These are phyloP conservation scores for Xylariales sp. DNA, from an alignment of 2,329 filamentous ascomycete genomes.

Conservation along the genomic window DNA sequence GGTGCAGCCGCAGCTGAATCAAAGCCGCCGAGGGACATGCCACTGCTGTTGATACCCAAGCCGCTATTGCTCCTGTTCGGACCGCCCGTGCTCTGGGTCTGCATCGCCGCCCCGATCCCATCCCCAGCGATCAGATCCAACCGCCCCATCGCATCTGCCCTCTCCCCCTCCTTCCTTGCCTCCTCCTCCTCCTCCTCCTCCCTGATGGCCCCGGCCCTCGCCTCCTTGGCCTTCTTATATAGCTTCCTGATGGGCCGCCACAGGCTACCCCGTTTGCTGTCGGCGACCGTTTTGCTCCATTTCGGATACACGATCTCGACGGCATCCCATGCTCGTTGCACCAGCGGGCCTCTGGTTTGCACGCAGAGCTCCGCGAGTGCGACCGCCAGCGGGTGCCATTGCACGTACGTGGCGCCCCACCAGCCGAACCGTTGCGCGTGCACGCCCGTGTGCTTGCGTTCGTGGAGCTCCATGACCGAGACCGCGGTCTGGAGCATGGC, in stretches of 20 bases:
- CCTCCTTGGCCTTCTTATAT: constrained; percentile 42
- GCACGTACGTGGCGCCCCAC: constrained; percentile 46
- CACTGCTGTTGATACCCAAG: neutral
- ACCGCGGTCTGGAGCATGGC: constrained; percentile 43
- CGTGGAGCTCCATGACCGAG: constrained; percentile 39
- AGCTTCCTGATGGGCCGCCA: constrained; percentile 52
- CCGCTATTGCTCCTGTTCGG: no score
- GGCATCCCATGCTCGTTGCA: constrained; percentile 44
- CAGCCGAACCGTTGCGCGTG: constrained; percentile 37
- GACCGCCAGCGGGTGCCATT: constrained; percentile 52
- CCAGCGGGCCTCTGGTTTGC: constrained; percentile 39
- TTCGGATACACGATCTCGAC: constrained; percentile 40
- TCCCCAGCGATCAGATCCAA: no score
- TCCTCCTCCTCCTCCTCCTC: constrained; percentile 1
- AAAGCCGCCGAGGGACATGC: neutral
- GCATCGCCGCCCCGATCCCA: no score
- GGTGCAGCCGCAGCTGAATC: neutral
- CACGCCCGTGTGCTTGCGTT: constrained; percentile 24
- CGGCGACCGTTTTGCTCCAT: constrained; percentile 42
- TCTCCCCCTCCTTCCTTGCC: constrained; percentile 13
- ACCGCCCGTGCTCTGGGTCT: no score
- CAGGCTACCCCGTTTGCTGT: constrained; percentile 43
- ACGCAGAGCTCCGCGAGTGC: constrained; percentile 47
- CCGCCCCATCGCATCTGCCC: constrained; percentile 2
- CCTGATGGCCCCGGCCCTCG: constrained; percentile 26